Base-by-base conservation (phyloP, 495 filamentous ascomycete genomes). In the Xylaria venustula region DNA sequence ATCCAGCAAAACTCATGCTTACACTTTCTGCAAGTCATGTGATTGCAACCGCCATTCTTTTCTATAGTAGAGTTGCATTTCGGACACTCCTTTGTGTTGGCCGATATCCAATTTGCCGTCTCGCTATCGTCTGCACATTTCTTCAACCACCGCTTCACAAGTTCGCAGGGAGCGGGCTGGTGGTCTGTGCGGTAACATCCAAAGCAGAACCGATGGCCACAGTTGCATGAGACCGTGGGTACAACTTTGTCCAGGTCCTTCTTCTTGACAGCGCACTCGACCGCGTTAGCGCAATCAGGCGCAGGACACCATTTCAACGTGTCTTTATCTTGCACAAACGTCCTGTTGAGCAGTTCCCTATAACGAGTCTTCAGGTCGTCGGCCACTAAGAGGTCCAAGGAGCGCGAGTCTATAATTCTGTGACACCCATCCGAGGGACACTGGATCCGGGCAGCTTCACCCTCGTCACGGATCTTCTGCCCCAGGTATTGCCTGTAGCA, bases 1-100 rank as follows among this genome's bases (percentile, higher is more conserved):
- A 98, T 97, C 94, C 94, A 98, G 79, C 94, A 98, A 69, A 98
- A 98, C 73, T 98, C 94, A 70, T 98, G 88, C 68, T 94, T 93
- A 80, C 94, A 98, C 75, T 98, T 98, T 46, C 94, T 85, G 74
- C 94, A 98, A 0, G 94, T 98, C 94, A 98, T 98, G 71, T 98
- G 94, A 80, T 98, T 98, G 77, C 94, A 98, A 5, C 94, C 94
- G 17, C 94, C 94, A 64, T 98, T 98, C 82, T 98, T 98, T 79
- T 98, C 94, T 49, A 98, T 98, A 1, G 95, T 98, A 7, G 94
- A 97, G 59, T 88, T 81, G 75, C 94, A 98, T 70, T 89, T 94
- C 0, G 95, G 93, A 63, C 94, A 98, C 72, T 98, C 94, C 71
- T 98, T 98, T 14, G 94, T 98, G 70, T 98, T 96, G 40, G 94